Evolutionary conservation across 192 early-diverging fungal species (phyloP).

Genomic region (Rhizoclosmatium sp.): DNA sequence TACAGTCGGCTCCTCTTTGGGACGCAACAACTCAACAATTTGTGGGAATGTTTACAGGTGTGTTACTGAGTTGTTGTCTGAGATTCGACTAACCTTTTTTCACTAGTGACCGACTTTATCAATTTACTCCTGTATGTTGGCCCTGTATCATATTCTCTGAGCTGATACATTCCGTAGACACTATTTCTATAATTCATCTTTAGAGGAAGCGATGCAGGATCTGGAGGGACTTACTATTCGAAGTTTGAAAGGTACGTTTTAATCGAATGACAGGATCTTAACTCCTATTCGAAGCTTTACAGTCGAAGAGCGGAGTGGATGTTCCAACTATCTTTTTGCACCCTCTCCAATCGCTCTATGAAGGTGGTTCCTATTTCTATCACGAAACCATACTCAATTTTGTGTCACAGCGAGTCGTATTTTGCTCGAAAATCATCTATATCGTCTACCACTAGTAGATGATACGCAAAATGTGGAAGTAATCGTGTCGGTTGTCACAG

Average conservation of each 20-base stretch:
- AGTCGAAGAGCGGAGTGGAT: conserved; percentile 20
- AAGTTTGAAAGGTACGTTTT: conserved; percentile 64
- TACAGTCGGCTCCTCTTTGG: conserved; percentile 95
- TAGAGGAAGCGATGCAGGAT: conserved; percentile 83
- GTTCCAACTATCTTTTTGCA: conserved; percentile 75
- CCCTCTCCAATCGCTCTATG: conserved; percentile 85
- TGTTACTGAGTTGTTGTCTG: background rate
- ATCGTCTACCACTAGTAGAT: conserved; percentile 91
- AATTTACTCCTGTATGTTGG: conserved; percentile 81
- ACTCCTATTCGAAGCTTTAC: conserved; percentile 31
- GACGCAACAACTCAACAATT: conserved; percentile 80
- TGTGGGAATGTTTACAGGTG: conserved; percentile 90
- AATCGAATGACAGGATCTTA: conserved; percentile 46
- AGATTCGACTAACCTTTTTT: background rate
- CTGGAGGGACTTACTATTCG: conserved; percentile 82
- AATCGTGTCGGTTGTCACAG: conserved; percentile 90
- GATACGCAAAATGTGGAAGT: conserved; percentile 77
- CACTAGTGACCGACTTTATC: conserved; percentile 87
- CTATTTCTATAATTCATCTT: conserved; percentile 74
- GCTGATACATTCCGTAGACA: conserved; percentile 42
- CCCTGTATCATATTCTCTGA: background rate
- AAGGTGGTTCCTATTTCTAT: conserved; percentile 49
- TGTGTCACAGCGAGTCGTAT: conserved; percentile 67
- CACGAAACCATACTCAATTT: background rate
- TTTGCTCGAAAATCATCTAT: conserved; percentile 82